These are phyloP conservation scores for Rhododendron mucronatum DNA, from an alignment of 148 eudicot genomes.

Conservation along the genomic window DNA sequence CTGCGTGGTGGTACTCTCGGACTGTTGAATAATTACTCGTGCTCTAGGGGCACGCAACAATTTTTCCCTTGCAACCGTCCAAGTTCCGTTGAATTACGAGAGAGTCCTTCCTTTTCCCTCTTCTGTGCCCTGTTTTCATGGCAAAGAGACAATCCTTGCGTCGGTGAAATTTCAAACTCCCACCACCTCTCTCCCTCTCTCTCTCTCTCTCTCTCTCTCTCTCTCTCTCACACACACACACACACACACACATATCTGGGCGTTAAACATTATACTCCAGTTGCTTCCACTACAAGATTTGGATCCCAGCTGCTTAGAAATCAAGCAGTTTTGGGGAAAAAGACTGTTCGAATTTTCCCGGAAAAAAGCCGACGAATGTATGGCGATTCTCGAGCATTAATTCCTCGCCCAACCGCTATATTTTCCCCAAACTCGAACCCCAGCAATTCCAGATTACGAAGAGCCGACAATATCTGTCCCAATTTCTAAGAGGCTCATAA, in stretches of 20 bases:
- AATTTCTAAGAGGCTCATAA: neutral
- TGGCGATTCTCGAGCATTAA: slow-evolving; percentile 43
- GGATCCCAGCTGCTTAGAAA: slow-evolving; percentile 28
- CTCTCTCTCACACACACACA: neutral
- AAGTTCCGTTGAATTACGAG: neutral
- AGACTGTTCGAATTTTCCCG: slow-evolving; percentile 27
- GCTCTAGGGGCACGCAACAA: no score
- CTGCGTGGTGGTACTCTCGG: no score
- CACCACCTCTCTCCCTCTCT: neutral
- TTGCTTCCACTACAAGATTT: slow-evolving; percentile 27
- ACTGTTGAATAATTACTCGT: no score
- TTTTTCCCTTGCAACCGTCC: neutral
- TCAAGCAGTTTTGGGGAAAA: slow-evolving; percentile 25
- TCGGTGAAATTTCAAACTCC: neutral
- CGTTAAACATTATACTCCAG: neutral
- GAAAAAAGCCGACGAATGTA: slow-evolving; percentile 19
- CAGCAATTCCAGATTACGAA: neutral
- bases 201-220: neutral
- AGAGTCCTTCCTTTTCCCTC: neutral
- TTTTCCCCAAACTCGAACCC: slow-evolving; percentile 12
- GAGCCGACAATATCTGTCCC: neutral
- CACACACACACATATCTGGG: neutral
- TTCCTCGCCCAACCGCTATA: slow-evolving; percentile 24
- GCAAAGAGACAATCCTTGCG: slow-evolving; percentile 1
- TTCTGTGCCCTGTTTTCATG: slow-evolving; percentile 11